Conservation (phyloP, 352 stramenopile species). For the Pythium phragmitis region DNA sequence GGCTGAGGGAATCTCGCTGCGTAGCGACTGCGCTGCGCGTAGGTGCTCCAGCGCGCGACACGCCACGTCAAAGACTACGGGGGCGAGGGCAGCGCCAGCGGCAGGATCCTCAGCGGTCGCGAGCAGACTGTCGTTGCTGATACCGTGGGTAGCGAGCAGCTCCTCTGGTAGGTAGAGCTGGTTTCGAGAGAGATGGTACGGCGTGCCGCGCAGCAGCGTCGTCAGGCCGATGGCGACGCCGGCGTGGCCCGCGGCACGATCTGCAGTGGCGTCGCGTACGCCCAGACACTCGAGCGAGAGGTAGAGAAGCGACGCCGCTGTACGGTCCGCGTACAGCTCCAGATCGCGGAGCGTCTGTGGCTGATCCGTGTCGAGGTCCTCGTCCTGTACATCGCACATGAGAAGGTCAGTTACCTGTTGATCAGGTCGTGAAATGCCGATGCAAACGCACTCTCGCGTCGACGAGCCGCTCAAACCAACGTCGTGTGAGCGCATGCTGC, state of each 20-base stretch:
- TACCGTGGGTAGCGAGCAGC: slow-evolving; percentile 68
- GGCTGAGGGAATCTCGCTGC: slow-evolving; percentile 43
- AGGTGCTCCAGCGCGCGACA: slow-evolving; percentile 84
- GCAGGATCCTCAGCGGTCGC: slow-evolving; percentile 54
- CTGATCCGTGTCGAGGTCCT: slow-evolving; percentile 84
- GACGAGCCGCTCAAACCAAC: slow-evolving; percentile 91
- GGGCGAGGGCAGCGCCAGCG: slow-evolving; percentile 66
- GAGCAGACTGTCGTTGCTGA: slow-evolving; percentile 57
- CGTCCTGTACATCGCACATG: slow-evolving; percentile 35
- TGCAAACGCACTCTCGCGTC: slow-evolving; percentile 64
- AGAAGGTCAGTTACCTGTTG: background rate
- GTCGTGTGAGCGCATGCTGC: slow-evolving; percentile 73
- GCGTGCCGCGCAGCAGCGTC: slow-evolving; percentile 79
- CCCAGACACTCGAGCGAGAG: slow-evolving; percentile 86
- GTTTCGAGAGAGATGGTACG: slow-evolving; percentile 61
- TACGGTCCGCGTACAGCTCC: slow-evolving; percentile 87
- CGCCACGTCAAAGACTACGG: slow-evolving; percentile 88
- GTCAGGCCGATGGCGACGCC: slow-evolving; percentile 84
- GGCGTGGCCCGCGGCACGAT: slow-evolving; percentile 81
- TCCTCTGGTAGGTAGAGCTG: slow-evolving; percentile 84
- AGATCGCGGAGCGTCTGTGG: slow-evolving; percentile 67
- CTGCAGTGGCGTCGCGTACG: slow-evolving; percentile 67
- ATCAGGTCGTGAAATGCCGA: background rate
- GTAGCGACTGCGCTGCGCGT: slow-evolving; percentile 58
- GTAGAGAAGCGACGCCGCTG: slow-evolving; percentile 88